Conservation (phyloP, 768 basidiomycete species). For the Holtermanniella nyarrowii region DNA sequence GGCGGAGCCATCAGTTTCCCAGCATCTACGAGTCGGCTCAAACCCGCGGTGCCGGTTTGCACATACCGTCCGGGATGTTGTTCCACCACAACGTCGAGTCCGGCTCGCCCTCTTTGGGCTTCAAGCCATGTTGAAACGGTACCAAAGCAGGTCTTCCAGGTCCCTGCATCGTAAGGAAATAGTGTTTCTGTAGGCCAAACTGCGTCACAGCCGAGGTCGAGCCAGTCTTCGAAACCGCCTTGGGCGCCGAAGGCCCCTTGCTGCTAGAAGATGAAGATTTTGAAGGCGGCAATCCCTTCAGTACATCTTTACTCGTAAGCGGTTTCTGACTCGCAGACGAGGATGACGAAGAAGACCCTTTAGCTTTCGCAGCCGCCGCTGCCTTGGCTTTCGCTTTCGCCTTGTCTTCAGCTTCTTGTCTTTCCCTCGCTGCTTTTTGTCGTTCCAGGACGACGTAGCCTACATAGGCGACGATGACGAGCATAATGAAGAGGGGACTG, state of each 20-base stretch:
- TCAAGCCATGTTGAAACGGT: conserved; percentile 37
- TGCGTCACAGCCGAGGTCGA: conserved; percentile 22
- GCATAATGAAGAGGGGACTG: conserved; percentile 33
- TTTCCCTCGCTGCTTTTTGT: conserved; percentile 28
- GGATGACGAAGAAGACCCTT: conserved; percentile 13
- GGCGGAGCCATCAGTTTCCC: conserved; percentile 31
- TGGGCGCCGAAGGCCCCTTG: conserved; percentile 10
- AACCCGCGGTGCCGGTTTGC: neutral
- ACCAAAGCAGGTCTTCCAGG: conserved; percentile 39
- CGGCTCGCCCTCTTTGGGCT: conserved; percentile 29
- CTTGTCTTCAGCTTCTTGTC: conserved; percentile 18
- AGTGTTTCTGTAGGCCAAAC: conserved; percentile 26
- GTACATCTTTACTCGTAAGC: neutral
- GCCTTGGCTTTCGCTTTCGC: conserved; percentile 11
- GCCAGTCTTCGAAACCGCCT: conserved; percentile 16
- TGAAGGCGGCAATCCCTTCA: neutral
- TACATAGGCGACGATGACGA: conserved; percentile 32
- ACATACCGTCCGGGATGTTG: conserved; percentile 36
- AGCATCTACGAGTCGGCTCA: conserved; percentile 26
- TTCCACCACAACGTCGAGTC: conserved; percentile 41
- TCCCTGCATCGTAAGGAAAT: conserved; percentile 41
- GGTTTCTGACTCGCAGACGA: neutral
- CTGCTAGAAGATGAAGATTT: neutral
- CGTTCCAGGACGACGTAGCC: conserved; percentile 33
- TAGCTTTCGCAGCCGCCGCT: conserved; percentile 10